These are phyloP conservation scores for Cercospora berteroae DNA, from an alignment of 2,329 filamentous ascomycete genomes.

Conservation along the genomic window DNA sequence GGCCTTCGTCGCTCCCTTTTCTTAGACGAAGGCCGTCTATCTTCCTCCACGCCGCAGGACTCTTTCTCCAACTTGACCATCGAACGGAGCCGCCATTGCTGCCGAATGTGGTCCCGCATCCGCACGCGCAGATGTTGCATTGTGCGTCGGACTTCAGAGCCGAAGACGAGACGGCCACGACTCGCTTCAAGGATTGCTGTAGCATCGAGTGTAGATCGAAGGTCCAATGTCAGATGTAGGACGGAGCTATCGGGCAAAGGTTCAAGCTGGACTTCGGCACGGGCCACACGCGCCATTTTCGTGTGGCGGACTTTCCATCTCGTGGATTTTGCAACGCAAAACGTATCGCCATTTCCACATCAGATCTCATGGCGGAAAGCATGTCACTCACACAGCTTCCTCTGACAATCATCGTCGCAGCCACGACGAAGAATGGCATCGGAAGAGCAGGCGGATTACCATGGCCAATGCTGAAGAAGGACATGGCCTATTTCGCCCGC, in stretches of 20 bases:
- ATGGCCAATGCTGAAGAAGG: slow-evolving; percentile 82
- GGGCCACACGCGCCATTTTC: not conserved
- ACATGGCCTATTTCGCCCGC: slow-evolving; percentile 94
- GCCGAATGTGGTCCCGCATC: slow-evolving; percentile 17
- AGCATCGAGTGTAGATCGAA: slow-evolving; percentile 19
- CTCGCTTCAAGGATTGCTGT: slow-evolving; percentile 19
- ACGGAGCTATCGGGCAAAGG: slow-evolving; percentile 5
- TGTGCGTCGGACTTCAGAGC: not conserved
- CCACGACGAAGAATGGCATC: slow-evolving; percentile 84
- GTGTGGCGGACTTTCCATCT: not conserved
- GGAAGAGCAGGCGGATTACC: slow-evolving; percentile 75
- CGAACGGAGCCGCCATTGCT: not conserved
- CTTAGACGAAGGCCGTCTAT: not conserved
- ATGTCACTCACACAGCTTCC: slow-evolving; percentile 35
- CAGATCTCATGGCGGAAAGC: slow-evolving; percentile 24
- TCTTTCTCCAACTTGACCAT: slow-evolving; percentile 9
- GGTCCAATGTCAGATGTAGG: not conserved
- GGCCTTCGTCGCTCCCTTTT: not conserved
- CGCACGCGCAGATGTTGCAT: slow-evolving; percentile 24
- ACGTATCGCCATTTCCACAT: not conserved
- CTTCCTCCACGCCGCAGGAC: slow-evolving; percentile 16
- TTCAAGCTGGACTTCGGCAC: slow-evolving; percentile 1
- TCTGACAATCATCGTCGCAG: slow-evolving; percentile 89
- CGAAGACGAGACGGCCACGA: slow-evolving; percentile 6
- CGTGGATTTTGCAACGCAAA: not conserved